Percentiles rank a stretch among this genome's conserved stretches.
Evolutionary conservation across 805 yeast species (phyloP).

Genomic region (Candida khao-thaluensis): DNA sequence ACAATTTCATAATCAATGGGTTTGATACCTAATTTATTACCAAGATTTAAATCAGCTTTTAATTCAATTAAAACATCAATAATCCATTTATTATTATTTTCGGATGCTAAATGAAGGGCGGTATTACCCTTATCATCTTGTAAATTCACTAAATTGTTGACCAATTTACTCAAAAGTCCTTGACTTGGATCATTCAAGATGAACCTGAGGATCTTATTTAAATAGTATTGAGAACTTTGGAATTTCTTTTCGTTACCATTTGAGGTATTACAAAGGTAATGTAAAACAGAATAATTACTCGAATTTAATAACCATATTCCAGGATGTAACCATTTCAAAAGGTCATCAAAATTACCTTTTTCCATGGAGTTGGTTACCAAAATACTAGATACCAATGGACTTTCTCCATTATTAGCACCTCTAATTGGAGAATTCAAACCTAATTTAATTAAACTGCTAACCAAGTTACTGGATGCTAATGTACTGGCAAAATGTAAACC

Average conservation of each 20-base stretch:
- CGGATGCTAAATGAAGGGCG: conserved; percentile 41
- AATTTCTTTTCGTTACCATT: conserved; percentile 22
- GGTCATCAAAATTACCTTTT: conserved; percentile 65
- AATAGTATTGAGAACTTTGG: conserved; percentile 36
- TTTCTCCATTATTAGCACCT: conserved; percentile 39
- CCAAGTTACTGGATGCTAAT: conserved; percentile 36
- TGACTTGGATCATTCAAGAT: conserved; percentile 23
- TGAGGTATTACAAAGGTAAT: conserved; percentile 66
- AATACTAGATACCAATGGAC: conserved; percentile 65
- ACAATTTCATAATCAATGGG: conserved; percentile 84
- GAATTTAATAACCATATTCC: conserved; percentile 46
- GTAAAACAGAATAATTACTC: conserved; percentile 76
- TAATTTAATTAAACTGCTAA: conserved; percentile 32
- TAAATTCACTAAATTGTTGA: conserved; percentile 28
- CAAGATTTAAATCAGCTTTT: conserved; percentile 55
- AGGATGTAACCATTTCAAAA: conserved; percentile 75
- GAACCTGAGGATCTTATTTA: conserved; percentile 34
- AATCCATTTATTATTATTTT: conserved; percentile 38
- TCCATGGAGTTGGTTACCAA: conserved; percentile 83
- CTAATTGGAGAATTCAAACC: conserved; percentile 39
- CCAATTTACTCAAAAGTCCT: conserved; percentile 19
- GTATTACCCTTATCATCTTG: conserved; percentile 40
- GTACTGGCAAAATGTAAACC: conserved; percentile 46
- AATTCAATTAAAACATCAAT: conserved; percentile 33
- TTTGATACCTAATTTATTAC: conserved; percentile 82